Evolutionary conservation across 805 yeast genomes (phyloP).

Genomic region (Wickerhamomyces bisporus): DNA sequence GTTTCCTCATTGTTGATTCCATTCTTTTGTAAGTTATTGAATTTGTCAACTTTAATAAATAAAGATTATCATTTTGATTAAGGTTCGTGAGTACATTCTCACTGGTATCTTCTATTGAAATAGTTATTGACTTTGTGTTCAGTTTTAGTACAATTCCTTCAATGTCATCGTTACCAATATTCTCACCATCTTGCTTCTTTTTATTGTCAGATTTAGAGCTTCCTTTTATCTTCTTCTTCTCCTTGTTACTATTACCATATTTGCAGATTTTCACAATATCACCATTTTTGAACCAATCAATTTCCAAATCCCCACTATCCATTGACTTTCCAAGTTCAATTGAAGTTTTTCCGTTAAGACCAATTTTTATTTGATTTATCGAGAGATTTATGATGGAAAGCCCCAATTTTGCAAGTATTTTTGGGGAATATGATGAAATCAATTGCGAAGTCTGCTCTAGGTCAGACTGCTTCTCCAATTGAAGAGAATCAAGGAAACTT

Average conservation of each 20-base stretch:
- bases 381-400: constrained; percentile 67
- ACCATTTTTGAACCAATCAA: constrained; percentile 61
- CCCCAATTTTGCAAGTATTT: constrained; percentile 64
- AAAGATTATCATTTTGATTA: constrained; percentile 40
- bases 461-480: constrained; percentile 4
- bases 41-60: constrained; percentile 56
- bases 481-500: constrained; percentile 3
- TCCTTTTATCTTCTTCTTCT: constrained; percentile 18
- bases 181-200: constrained; percentile 48
- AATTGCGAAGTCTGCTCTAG: constrained; percentile 3
- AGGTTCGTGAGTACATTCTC: constrained; percentile 45
- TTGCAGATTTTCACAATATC: constrained; percentile 58
- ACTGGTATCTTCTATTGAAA: constrained; percentile 26
- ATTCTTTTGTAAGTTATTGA: constrained; percentile 72
- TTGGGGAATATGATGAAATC: constrained; percentile 36
- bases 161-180: background rate
- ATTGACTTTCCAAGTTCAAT: constrained; percentile 44
- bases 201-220: background rate
- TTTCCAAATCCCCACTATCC: constrained; percentile 25
- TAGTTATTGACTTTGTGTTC: background rate
- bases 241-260: constrained; percentile 9
- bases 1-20: constrained; percentile 68
- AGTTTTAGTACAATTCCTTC: background rate
- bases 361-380: constrained; percentile 60
- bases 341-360: constrained; percentile 70